A percentile compares a stretch with the other conserved stretches of the same genome.
Conservation (phyloP, 768 basidiomycete genomes). For the Pisolithus tinctorius region DNA sequence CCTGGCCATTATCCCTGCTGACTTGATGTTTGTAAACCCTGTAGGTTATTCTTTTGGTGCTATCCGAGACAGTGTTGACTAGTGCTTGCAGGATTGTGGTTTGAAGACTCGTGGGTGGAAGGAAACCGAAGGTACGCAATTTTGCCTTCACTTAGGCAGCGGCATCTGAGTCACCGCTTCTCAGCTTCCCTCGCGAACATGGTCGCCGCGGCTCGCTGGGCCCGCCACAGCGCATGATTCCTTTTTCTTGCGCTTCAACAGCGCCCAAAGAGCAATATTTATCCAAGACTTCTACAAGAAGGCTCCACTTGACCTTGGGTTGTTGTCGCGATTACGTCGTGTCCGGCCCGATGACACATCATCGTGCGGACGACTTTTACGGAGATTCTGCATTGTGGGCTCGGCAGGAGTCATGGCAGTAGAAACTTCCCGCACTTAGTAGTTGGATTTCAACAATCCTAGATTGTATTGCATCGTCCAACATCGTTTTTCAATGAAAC, state of each 20-base stretch:
- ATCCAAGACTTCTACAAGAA: constrained; percentile 28
- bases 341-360: constrained; percentile 16
- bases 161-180: constrained; percentile 2
- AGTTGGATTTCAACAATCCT: constrained; percentile 82
- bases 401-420: constrained; percentile 19
- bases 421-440: constrained; percentile 32
- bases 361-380: constrained; percentile 16
- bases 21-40: constrained; percentile 89
- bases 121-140: constrained; percentile 72
- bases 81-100: constrained; percentile 69
- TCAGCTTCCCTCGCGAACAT: constrained; percentile 75
- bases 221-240: constrained; percentile 71
- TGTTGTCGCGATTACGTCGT: constrained; percentile 35
- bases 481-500: constrained; percentile 3
- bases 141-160: constrained; percentile 4
- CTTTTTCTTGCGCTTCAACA: constrained; percentile 77
- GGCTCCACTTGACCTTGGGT: constrained; percentile 47
- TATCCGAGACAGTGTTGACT: constrained; percentile 2
- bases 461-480: constrained; percentile 22
- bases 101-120: constrained; percentile 98
- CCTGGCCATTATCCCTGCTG: constrained; percentile 72
- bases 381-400: constrained; percentile 19
- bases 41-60: constrained; percentile 26
- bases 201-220: constrained; percentile 90
- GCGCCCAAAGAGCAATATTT: constrained; percentile 68